These are phyloP conservation scores for Neckera pumila DNA, from an alignment of 225 moss, liverwort and hornwort genomes.

Conservation along the genomic window DNA sequence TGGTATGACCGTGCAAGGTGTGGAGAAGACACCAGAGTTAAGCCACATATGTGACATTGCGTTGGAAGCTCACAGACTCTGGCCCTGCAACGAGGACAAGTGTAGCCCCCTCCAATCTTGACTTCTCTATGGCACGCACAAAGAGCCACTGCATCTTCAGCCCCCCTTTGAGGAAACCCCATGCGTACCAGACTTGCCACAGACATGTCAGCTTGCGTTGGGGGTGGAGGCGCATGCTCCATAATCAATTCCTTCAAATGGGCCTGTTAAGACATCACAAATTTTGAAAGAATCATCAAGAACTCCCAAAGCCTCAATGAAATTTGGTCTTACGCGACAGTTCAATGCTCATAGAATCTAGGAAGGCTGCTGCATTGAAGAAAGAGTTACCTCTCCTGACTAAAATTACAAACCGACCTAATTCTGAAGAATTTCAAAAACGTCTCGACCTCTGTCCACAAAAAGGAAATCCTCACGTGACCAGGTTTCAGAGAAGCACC, in stretches of 20 bases:
- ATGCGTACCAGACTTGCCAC: slow-evolving; percentile 87
- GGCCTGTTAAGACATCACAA: slow-evolving; percentile 16
- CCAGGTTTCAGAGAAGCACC: not conserved
- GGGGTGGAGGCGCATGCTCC: slow-evolving; percentile 97
- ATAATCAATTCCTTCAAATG: slow-evolving; percentile 88
- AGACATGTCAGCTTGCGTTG: slow-evolving; percentile 75
- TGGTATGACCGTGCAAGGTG: slow-evolving; percentile 97
- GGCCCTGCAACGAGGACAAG: slow-evolving; percentile 92
- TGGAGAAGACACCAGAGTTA: slow-evolving; percentile 92
- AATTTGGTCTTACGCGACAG: not conserved
- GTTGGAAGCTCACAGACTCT: slow-evolving; percentile 96
- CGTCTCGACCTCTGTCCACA: not conserved
- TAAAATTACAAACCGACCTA: not conserved
- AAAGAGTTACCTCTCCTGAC: not conserved
- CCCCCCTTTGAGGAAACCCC: slow-evolving; percentile 91
- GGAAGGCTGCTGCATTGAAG: not conserved
- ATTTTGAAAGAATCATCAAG: not conserved
- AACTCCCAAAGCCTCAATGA: not conserved
- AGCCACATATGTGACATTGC: slow-evolving; percentile 88
- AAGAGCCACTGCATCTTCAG: slow-evolving; percentile 81
- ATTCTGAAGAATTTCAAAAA: not conserved
- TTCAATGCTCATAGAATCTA: not conserved
- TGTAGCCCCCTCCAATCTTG: slow-evolving; percentile 93
- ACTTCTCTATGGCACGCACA: slow-evolving; percentile 97
- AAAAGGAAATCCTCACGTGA: not conserved